Evolutionary conservation across 805 yeast genomes (phyloP).

Genomic region (Naumovozyma castellii): DNA sequence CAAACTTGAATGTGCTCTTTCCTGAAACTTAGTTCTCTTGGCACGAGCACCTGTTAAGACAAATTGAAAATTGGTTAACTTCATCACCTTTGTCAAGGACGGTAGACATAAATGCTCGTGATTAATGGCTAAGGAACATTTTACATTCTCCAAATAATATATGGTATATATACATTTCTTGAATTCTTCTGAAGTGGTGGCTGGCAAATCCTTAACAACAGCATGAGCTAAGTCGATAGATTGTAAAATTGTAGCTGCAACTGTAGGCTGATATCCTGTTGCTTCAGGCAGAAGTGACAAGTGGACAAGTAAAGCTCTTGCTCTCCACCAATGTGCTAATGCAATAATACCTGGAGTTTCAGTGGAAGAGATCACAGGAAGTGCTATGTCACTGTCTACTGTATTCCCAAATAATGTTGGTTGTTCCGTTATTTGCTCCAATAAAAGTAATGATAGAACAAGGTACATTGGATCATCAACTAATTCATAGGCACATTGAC

Average conservation of each 20-base stretch:
- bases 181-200: constrained; percentile 23
- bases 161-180: constrained; percentile 35
- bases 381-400: constrained; percentile 9
- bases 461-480: constrained; percentile 41
- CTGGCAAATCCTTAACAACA: constrained; percentile 18
- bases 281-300: constrained; percentile 56
- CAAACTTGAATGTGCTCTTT: constrained; percentile 58
- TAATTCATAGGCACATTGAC: constrained; percentile 63
- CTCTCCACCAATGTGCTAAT: constrained; percentile 64
- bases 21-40: constrained; percentile 75
- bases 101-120: constrained; percentile 54
- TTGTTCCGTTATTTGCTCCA: constrained; percentile 34
- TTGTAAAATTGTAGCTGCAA: constrained; percentile 28
- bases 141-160: constrained; percentile 58
- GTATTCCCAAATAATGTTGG: constrained; percentile 23
- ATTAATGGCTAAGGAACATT: constrained; percentile 51
- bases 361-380: constrained; percentile 16
- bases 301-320: constrained; percentile 58
- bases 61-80: constrained; percentile 49
- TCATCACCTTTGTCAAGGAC: constrained; percentile 45
- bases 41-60: constrained; percentile 84
- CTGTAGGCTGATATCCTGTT: constrained; percentile 36
- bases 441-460: constrained; percentile 34
- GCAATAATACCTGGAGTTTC: constrained; percentile 34
- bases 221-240: constrained; percentile 24